Base-by-base conservation (phyloP, 1,284 basidiomycete genomes). In the Sporisorium scitamineum region DNA sequence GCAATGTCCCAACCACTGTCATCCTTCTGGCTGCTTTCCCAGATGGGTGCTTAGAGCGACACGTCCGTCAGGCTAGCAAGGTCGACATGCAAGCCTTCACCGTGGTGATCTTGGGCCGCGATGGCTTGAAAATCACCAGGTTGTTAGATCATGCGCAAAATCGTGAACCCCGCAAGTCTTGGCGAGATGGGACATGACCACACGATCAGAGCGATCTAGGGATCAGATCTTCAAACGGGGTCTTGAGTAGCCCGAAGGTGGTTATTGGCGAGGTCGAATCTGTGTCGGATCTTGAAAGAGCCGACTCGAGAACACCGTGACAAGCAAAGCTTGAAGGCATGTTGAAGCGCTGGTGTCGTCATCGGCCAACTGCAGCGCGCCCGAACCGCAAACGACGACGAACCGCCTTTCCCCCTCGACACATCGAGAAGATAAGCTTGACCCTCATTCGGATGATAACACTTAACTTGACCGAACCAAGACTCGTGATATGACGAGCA, bases 341-440 rank as follows among this genome's bases (percentile, higher is more conserved):
- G 24, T 16, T 24, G 3, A 13, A 45, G 44, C 44, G 20, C 13
- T 22, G 20, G 45, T 68, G 54, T 54, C 61, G 61, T 70, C 68
- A 70, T 70, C 48, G 50, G 56, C 64, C 32, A 61, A 60, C 45
- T 2, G 52, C 18, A 52, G 24, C 18, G 45, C 57, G 47, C 29
- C 29, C 32, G 4, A 31, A 22, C 10, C 42, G 42, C 32, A 7
- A 3, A 13, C 32, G 32, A 34, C 32, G 32, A 34, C 32, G 6
- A 13, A 3, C 5, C 14, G 32, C 32, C n/a, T n/a, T n/a, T n/a
- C n/a, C n/a, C n/a, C n/a, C n/a, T n/a, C n/a, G n/a, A n/a, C n/a
- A n/a, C n/a, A n/a, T n/a, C n/a, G n/a, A n/a, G n/a, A n/a, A 39
- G 37, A 39, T 39, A 39, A 39, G 37, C 37, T n/a, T 18, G 37